These are phyloP conservation scores for Claviceps pazoutovae DNA, from an alignment of 2,329 filamentous ascomycete species.

Conservation along the genomic window DNA sequence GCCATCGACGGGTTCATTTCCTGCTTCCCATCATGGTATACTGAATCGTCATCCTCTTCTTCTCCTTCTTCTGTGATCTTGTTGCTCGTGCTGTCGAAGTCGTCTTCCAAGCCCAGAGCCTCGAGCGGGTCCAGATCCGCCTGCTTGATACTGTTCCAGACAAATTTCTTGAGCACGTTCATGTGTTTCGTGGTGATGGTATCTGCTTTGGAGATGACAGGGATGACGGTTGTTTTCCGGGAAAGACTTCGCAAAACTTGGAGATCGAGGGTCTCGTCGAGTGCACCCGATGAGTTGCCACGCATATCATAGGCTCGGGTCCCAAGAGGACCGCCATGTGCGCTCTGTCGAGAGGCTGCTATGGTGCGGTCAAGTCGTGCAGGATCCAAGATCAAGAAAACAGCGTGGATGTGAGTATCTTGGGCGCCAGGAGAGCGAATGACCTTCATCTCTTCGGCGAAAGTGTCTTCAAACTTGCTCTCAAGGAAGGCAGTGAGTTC, in stretches of 20 bases:
- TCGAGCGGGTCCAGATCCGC: conserved; percentile 81
- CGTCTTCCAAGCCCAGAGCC: conserved; percentile 68
- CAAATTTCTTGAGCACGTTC: conserved; percentile 76
- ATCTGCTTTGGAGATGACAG: conserved; percentile 91
- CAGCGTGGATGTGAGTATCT: conserved; percentile 95
- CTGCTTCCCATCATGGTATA: conserved; percentile 7
- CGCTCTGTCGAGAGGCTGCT: conserved; percentile 43
- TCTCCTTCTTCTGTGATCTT: conserved; percentile 41
- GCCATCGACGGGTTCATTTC: conserved; percentile 18
- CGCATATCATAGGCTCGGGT: conserved; percentile 25
- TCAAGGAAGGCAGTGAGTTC: conserved; percentile 88
- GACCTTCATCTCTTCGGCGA: conserved; percentile 95
- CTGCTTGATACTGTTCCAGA: conserved; percentile 77
- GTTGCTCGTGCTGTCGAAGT: conserved; percentile 45
- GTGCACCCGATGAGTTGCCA: conserved; percentile 43
- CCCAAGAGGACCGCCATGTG: conserved; percentile 38
- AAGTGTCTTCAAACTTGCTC: conserved; percentile 96
- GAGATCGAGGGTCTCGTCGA: conserved; percentile 82
- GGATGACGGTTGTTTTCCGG: conserved; percentile 89
- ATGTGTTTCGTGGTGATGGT: conserved; percentile 94
- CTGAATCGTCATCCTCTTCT: conserved; percentile 27
- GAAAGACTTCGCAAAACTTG: conserved; percentile 79
- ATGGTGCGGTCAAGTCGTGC: conserved; percentile 73
- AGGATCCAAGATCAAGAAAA: conserved; percentile 84
- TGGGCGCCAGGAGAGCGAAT: conserved; percentile 81